Evolutionary conservation across 495 filamentous ascomycete species (phyloP), one percentile per base, ranked within the genome.

Genomic region (Entonaema liquescens): DNA sequence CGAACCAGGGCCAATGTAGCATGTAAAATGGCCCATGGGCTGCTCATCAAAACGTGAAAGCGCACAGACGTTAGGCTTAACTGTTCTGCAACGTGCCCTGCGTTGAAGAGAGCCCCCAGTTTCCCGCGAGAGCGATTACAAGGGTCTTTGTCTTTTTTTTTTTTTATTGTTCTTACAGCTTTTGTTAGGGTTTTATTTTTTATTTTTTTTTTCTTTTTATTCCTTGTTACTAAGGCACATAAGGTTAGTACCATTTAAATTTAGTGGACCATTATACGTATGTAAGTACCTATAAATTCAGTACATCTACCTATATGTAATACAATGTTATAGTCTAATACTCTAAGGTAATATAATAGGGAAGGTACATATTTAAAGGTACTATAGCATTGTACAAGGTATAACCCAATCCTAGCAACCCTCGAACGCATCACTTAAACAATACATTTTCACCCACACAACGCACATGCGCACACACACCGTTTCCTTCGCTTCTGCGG

Each of bases 61-160:
- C 74, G 75, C 75, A 77, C 75, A 76, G 75, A 77, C 75, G 33
- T 68, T 69, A 62, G 57, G 67, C 67, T 71, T 21, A 53, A 15
- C 56, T 40, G n/a, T 62, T 47, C 65, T 66, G 70, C 65, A 72
- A 65, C 65, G 54, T 67, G 17, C 54, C 31, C 33, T 56, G 55
- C 50, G 59, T 74, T 75, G 57, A 71, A 73, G 68, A 73, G 68
- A 70, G 69, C 75, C 69, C 72, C 72, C 70, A 65, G 56, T 72
- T 59, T 75, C 64, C 65, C 73, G 73, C 70, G 42, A 70, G 52
- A 67, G 67, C 69, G 42, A 52, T 26, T 15, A 73, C 63, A 71
- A 73, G 57, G 69, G 59, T 50, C 58, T 68, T 59, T 62, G 49
- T 75, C 15, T 25, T 23, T 67, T 59, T 49, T 59, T n/a, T 21